Conservation (phyloP, 805 yeast genomes). For the Maudiozyma turicensis region DNA sequence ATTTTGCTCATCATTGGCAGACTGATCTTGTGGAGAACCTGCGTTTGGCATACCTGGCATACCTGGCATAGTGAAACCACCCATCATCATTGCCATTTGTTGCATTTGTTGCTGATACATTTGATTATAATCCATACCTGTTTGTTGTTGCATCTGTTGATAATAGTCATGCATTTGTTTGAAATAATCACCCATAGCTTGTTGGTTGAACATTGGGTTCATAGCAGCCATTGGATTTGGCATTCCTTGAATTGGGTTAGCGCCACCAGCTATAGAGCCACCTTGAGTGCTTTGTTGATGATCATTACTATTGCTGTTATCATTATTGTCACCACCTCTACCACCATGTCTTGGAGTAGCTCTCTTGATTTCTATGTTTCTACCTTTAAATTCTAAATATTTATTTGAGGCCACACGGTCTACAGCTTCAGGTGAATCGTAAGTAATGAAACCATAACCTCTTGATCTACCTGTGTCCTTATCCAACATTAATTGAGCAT, state of each 20-base stretch:
- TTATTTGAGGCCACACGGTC: constrained; percentile 78
- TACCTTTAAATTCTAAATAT: constrained; percentile 78
- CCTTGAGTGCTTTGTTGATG: constrained; percentile 22
- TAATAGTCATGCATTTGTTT: constrained; percentile 49
- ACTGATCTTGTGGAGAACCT: constrained; percentile 5
- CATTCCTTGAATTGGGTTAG: constrained; percentile 21
- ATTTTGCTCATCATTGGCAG: constrained; percentile 11
- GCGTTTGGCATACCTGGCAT: constrained; percentile 1
- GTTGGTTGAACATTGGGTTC: constrained; percentile 34
- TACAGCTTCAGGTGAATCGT: constrained; percentile 89
- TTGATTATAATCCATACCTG: constrained; percentile 29
- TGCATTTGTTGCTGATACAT: constrained; percentile 32
- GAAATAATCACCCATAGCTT: constrained; percentile 57
- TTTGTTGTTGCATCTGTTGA: constrained; percentile 29
- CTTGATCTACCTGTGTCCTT: constrained; percentile 95
- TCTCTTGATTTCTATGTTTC: constrained; percentile 72
- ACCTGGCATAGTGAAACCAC: constrained; percentile 13
- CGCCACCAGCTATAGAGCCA: constrained; percentile 8
- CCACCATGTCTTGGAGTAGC: constrained; percentile 78
- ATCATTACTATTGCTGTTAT: constrained; percentile 13
- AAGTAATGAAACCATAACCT: constrained; percentile 95
- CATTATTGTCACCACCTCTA: constrained; percentile 18
- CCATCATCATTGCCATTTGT: constrained; percentile 24
- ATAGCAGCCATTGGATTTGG: constrained; percentile 15
- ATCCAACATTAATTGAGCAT: constrained; percentile 94